These are phyloP conservation scores for Penicilliopsis zonata DNA, from an alignment of 495 filamentous ascomycete species.

Conservation along the genomic window DNA sequence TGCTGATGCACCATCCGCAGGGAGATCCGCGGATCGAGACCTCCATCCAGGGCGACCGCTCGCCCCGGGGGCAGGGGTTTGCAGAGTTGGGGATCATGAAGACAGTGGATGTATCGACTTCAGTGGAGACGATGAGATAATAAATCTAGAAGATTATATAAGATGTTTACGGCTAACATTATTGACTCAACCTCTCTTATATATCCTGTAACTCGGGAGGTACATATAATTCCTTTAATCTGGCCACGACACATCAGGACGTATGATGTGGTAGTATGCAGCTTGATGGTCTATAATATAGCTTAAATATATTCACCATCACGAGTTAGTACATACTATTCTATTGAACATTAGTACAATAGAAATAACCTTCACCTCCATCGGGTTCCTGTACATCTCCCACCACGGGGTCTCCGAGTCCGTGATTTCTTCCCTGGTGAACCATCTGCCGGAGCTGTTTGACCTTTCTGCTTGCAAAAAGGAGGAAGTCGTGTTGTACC, in stretches of 20 bases:
- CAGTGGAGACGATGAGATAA: conserved; percentile 5
- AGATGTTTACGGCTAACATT: too few species aligned
- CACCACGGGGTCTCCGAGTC: conserved; percentile 32
- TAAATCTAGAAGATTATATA: too few species aligned
- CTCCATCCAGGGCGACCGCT: conserved; percentile 6
- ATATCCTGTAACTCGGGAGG: too few species aligned
- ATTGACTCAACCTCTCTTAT: too few species aligned
- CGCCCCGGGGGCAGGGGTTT: neutral
- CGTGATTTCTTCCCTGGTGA: conserved; percentile 23
- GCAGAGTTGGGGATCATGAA: conserved; percentile 9
- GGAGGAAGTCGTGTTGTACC: conserved; percentile 26
- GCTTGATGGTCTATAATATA: too few species aligned
- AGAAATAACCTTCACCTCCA: conserved; percentile 30
- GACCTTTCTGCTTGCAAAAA: conserved; percentile 23
- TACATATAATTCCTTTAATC: too few species aligned
- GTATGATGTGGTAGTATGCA: too few species aligned
- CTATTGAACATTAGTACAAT: too few species aligned
- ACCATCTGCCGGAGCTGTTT: conserved; percentile 32
- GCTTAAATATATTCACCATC: too few species aligned
- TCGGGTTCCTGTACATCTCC: conserved; percentile 41
- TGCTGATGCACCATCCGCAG: conserved; percentile 15
- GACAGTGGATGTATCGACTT: conserved; percentile 14
- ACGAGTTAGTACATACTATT: too few species aligned
- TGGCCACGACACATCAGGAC: too few species aligned
- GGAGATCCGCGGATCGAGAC: conserved; percentile 14